Conservation (phyloP, 2,329 filamentous ascomycete genomes). For the Aspergillus fructus region DNA sequence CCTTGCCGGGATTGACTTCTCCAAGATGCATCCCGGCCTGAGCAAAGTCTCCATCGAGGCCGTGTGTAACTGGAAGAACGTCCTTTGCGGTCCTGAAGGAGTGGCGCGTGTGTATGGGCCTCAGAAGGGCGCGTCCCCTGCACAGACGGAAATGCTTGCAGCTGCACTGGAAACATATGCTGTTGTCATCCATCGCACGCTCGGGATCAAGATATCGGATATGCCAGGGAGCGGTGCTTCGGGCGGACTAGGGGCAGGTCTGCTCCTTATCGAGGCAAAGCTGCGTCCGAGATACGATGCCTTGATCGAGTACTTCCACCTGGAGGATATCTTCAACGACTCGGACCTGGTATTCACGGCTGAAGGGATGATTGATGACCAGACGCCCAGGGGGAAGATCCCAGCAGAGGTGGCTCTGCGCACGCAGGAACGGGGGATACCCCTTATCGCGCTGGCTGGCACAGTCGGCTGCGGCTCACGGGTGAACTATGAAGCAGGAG, state of each 20-base stretch:
- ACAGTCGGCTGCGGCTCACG: conserved; percentile 40
- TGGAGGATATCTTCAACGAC: conserved; percentile 47
- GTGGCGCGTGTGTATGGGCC: conserved; percentile 53
- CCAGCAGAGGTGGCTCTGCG: conserved; percentile 53
- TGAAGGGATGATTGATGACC: conserved; percentile 54
- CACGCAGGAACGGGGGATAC: conserved; percentile 47
- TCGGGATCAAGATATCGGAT: conserved; percentile 38
- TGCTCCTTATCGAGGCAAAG: conserved; percentile 49
- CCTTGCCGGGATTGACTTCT: conserved; percentile 43
- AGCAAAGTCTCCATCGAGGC: conserved; percentile 47
- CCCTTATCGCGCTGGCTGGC: conserved; percentile 48
- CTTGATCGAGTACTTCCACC: conserved; percentile 52
- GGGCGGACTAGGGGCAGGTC: conserved; percentile 53
- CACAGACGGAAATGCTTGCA: conserved; percentile 46
- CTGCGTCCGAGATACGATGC: conserved; percentile 51
- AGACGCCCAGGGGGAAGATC: conserved; percentile 54
- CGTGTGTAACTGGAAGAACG: conserved; percentile 53
- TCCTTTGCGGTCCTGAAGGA: conserved; percentile 50
- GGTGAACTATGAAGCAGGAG: conserved; percentile 35
- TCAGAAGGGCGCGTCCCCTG: conserved; percentile 51
- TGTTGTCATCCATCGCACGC: conserved; percentile 31
- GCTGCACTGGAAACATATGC: conserved; percentile 46
- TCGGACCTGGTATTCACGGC: conserved; percentile 55
- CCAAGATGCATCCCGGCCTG: conserved; percentile 40
- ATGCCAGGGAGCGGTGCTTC: conserved; percentile 53